Evolutionary conservation across 2,329 filamentous ascomycete species (phyloP).

Genomic region (Fonsecaea nubica): DNA sequence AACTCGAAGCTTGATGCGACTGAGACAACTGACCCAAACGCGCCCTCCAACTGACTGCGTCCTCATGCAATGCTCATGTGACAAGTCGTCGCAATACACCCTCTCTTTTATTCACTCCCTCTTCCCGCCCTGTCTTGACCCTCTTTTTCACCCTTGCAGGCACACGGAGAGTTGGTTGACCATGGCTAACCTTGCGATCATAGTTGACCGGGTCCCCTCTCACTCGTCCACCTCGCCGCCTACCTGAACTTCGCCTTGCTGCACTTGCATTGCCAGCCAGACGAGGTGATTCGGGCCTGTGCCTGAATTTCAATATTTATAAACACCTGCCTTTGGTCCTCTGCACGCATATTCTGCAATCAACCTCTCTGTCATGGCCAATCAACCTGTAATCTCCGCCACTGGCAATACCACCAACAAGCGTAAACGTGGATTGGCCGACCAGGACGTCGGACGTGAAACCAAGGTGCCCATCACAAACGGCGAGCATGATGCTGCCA

Average conservation of each 20-base stretch:
- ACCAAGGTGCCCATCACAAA: slow-evolving; percentile 36
- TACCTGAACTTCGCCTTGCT: slow-evolving; percentile 40
- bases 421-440: slow-evolving; percentile 37
- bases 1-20: slow-evolving; percentile 5
- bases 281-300: not conserved
- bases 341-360: slow-evolving; percentile 1
- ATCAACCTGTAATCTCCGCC: slow-evolving; percentile 9
- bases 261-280: slow-evolving; percentile 16
- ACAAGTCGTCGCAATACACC: slow-evolving; percentile 31
- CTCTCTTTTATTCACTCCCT: slow-evolving; percentile 16
- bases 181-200: slow-evolving; percentile 31
- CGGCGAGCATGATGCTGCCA: slow-evolving; percentile 45
- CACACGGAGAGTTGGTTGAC: slow-evolving; percentile 3
- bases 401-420: slow-evolving; percentile 36
- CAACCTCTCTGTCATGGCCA: slow-evolving; percentile 21
- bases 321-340: not conserved
- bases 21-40: slow-evolving; percentile 2
- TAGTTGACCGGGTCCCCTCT: slow-evolving; percentile 15
- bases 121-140: slow-evolving; percentile 11
- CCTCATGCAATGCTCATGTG: slow-evolving; percentile 32
- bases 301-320: slow-evolving; percentile 26
- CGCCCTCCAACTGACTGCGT: slow-evolving; percentile 12
- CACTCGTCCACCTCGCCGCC: slow-evolving; percentile 24
- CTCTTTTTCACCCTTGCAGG: not conserved
- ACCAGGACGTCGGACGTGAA: slow-evolving; percentile 35